Evolutionary conservation across 768 basidiomycete genomes (phyloP), one percentile per base, ranked within the genome.

Genomic region (Mycena belliarum): DNA sequence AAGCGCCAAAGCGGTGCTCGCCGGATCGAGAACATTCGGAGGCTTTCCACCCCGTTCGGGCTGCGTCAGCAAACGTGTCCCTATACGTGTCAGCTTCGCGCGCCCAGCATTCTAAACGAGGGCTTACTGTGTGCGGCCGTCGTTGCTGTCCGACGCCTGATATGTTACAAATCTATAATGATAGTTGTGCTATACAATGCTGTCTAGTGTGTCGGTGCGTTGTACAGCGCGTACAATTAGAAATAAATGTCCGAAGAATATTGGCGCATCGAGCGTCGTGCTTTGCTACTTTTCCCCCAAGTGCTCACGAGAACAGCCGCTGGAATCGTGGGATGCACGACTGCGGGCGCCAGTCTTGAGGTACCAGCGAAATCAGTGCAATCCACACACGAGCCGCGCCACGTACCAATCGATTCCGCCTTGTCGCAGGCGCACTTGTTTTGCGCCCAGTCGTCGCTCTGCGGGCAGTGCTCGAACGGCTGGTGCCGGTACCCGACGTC

Each of bases 401-500:
- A 18, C 57, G 24, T 45, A 63, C 61, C 61, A 1, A 59, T 8
- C 7, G 57, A 56, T 24, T 63, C 46, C 20, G 2, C 6, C 33
- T 29, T 20, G 12, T 59, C 50, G 23, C 61, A 63, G 0, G 18
- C 9, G 21, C 61, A 63, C 46, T 44, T 28, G 8, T 35, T 32
- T 24, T 12, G 1, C 25, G 18, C 46, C 32, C 35, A 52, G 5
- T 48, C 49, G 2, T 11, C 8, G 18, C 38, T 54, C 26, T 63
- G 59, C 41, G 78, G 77, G 68, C 87, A 83, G 52, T 83, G 82
- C 67, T 84, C 79, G 72, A 84, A 87, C 8, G 85, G 85, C 38
- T 79, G 72, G 54, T 89, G 87, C 42, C 78, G 72, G 68, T 89
- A 89, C 6, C 88, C 87, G 25, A 89, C 86, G 65, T 89, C 85